Base-by-base conservation (phyloP, 2,329 filamentous ascomycete genomes). In the Trichoderma simmonsii region DNA sequence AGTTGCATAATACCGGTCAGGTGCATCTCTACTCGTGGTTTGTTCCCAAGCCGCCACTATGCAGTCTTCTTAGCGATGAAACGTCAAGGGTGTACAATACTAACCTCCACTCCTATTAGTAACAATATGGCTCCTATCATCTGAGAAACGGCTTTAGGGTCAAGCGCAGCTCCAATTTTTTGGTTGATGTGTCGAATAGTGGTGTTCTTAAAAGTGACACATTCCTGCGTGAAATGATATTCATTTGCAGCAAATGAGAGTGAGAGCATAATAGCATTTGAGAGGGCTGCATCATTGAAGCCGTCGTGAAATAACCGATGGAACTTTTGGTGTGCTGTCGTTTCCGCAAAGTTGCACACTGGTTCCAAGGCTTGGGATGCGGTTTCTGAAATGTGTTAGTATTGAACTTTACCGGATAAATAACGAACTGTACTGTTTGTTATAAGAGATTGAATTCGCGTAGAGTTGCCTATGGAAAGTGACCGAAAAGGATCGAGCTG, bases 51-150 rank as follows among this genome's bases (percentile, higher is more conserved):
- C 18, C 64, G 51, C 64, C 51, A 67, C 64, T 67, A 4, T n/a
- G 6, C 39, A 43, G 1, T 21, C 1, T 39, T 34, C 24, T 67
- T 32, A 67, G 64, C 30, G 21, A 15, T 30, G 8, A 15, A 59
- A 59, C 7, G 6, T 15, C 15, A 43, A 18, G 14, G 30, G 11
- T 3, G 3, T 26, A 30, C 18, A 43, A 21, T 59, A 59, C 64
- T 59, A 67, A 67, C 64, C 15, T 67, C 64, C 7, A 67, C 64
- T 36, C 64, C 54, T 43, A 59, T 43, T 15, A 67, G 26, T 26
- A 67, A 28, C 24, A 59, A 59, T 28, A 67, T 67, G 24, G 51
- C 64, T 15, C 64, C 64, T 67, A 67, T 59, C 64, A 67, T 67
- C 3, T 67, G 64, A 14, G 32, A 67, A 43, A 67, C 32, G 1